A percentile compares a stretch with the other conserved stretches of the same genome.
Evolutionary conservation across 495 filamentous ascomycete species (phyloP).

Genomic region (Melanomma pulvis-pyrius): DNA sequence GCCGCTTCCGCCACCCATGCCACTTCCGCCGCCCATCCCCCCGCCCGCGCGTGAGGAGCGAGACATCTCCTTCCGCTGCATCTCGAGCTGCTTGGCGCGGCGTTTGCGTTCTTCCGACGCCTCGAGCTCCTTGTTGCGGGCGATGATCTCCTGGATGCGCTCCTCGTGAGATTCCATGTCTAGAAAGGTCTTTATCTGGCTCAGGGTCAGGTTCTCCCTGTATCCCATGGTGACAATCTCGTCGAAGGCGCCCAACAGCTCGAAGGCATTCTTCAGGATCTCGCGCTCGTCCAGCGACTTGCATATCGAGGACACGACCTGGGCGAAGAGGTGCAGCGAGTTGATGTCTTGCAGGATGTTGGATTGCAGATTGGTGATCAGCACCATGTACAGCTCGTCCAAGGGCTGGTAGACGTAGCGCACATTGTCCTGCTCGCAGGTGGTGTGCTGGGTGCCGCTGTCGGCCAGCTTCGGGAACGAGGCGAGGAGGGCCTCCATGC

Average conservation of each 20-base stretch:
- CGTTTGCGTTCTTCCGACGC: conserved; percentile 96
- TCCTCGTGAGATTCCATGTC: conserved; percentile 99
- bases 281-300: conserved; percentile 94
- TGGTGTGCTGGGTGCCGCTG: conserved; percentile 93
- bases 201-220: conserved; percentile 89
- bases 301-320: conserved; percentile 94
- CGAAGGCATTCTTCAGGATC: conserved; percentile 90
- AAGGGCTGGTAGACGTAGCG: conserved; percentile 98
- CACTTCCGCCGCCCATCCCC: conserved; percentile 27
- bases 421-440: conserved; percentile 97
- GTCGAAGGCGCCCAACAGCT: conserved; percentile 93
- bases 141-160: conserved; percentile 96
- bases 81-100: conserved; percentile 96
- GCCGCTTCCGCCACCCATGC: conserved; percentile 38
- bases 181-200: conserved; percentile 96
- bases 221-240: conserved; percentile 95
- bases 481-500: conserved; percentile 93
- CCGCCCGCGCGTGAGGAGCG: conserved; percentile 52
- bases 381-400: conserved; percentile 98
- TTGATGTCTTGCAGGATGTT: conserved; percentile 99
- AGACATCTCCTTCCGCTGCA: conserved; percentile 92
- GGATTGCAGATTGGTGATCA: conserved; percentile 98
- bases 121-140: conserved; percentile 98
- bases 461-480: conserved; percentile 97
- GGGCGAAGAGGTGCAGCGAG: conserved; percentile 93